Conservation (phyloP, 2,329 filamentous ascomycete genomes). For the Pyricularia sp. region DNA sequence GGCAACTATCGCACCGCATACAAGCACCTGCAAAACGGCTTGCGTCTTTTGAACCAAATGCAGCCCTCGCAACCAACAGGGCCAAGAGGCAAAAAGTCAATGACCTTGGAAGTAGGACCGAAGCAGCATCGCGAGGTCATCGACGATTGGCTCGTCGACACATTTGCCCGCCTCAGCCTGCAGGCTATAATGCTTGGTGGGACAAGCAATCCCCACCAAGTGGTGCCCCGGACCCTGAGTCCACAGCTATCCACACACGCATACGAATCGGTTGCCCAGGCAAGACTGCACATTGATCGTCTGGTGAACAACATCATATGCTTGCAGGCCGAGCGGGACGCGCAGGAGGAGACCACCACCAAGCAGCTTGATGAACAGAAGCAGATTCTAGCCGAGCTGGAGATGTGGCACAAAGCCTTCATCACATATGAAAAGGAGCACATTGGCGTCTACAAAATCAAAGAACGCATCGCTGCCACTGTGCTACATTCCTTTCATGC, state of each 20-base stretch:
- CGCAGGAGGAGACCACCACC: constrained; percentile 7
- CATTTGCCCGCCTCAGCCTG: constrained; percentile 21
- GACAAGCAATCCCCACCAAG: constrained; percentile 8
- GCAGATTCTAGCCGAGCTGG: not conserved
- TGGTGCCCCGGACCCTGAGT: constrained; percentile 1
- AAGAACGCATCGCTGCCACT: not conserved
- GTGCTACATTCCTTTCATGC: not conserved
- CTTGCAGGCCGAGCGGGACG: constrained; percentile 8
- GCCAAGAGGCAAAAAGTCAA: constrained; percentile 1
- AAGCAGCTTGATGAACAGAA: not conserved
- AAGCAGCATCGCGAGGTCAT: constrained; percentile 13
- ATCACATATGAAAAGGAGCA: constrained; percentile 22
- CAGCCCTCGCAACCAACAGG: constrained; percentile 3
- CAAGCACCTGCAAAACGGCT: constrained; percentile 28
- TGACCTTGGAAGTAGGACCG: constrained; percentile 2
- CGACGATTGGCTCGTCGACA: constrained; percentile 30
- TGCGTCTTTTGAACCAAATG: constrained; percentile 21
- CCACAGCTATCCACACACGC: not conserved
- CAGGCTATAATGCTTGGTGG: constrained; percentile 11
- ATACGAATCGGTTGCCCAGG: constrained; percentile 1
- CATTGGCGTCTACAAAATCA: constrained; percentile 16
- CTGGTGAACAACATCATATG: constrained; percentile 12
- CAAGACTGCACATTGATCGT: constrained; percentile 2
- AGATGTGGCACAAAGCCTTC: constrained; percentile 18
- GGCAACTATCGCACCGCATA: constrained; percentile 23